Evolutionary conservation across 257 asterid genomes (phyloP), one percentile per base, ranked within the genome.

Genomic region (Mitragyna speciosa): DNA sequence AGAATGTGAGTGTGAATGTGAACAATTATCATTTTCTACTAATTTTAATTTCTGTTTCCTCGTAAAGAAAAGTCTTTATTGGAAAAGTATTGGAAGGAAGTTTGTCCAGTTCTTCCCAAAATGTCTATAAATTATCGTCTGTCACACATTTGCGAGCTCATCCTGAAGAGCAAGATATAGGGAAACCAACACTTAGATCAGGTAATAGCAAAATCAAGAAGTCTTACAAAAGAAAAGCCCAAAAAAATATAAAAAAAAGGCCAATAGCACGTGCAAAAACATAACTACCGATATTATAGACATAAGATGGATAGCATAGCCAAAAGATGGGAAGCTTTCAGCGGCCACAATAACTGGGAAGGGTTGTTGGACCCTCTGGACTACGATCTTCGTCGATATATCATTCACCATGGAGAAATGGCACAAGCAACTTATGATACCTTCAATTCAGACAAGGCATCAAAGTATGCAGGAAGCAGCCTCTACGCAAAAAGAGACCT

Each of bases 341-440:
- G 94, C 49, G 98, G 99, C 51, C 17, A 76, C 19, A 83, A 79
- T 45, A 80, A 81, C 6, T 95, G 99, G 99, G 82, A 83, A 12
- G 96, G 92, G 12, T 81, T 95, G 1, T 70, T 92, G n/a, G 88
- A 92, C 10, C 98, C 98, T 2, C 78, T 93, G 2, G 96, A 95
- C 76, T 70, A 72, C 19, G 96, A 93, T 67, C 97, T 93, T 28
- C 97, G 98, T 1, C 88, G 59, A 16, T 93, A 89, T 83, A 30
- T 95, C 0, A 88, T 95, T 71, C 93, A 91, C 77, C 93, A 91
- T 56, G 99, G 97, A 0, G 87, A 92, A 52, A 86, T 79, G 87
- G 88, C 96, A 3, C 97, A 95, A 24, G 93, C 93, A 30, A 81
- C 97, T 5, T 95, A 95, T 72, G 99, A 95, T 71, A 83, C 90